These are phyloP conservation scores for Allomyces macrogynus DNA, from an alignment of 192 early-diverging fungal genomes.

Conservation along the genomic window DNA sequence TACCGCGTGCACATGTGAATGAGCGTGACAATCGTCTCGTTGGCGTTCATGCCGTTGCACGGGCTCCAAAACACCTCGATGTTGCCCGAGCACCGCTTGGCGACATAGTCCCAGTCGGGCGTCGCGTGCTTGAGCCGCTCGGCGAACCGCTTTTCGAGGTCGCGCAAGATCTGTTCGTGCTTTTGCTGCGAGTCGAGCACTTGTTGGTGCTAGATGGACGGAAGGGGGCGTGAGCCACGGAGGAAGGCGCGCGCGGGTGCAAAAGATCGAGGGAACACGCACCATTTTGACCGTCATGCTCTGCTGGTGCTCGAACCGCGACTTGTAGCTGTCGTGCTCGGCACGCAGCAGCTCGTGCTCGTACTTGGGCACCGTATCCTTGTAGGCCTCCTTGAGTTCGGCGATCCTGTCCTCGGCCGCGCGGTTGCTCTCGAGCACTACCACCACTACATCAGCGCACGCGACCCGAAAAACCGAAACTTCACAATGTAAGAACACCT, in stretches of 20 bases:
- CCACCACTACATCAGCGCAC: not conserved
- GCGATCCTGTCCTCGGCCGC: not conserved
- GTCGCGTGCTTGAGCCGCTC: not conserved
- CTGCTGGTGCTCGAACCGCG: not conserved
- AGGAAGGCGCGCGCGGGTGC: too few species aligned
- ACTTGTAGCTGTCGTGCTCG: not conserved
- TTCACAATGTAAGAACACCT: not conserved
- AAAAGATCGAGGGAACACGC: not conserved
- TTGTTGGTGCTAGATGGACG: not conserved
- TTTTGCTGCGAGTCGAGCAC: not conserved
- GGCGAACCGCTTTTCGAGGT: constrained; percentile 4
- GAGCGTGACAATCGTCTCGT: constrained; percentile 26
- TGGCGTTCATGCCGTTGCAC: constrained; percentile 20
- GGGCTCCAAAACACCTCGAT: constrained; percentile 19
- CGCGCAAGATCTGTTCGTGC: not conserved
- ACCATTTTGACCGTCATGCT: not conserved
- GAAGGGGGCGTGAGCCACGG: too few species aligned
- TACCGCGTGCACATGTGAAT: constrained; percentile 4
- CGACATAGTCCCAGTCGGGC: constrained; percentile 28
- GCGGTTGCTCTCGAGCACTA: not conserved
- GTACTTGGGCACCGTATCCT: not conserved
- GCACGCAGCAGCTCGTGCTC: not conserved
- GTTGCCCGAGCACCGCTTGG: constrained; percentile 11
- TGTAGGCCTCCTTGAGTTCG: not conserved
- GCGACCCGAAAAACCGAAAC: too few species aligned